Conservation (phyloP, 257 asterid genomes). For the Ilex asprella region DNA sequence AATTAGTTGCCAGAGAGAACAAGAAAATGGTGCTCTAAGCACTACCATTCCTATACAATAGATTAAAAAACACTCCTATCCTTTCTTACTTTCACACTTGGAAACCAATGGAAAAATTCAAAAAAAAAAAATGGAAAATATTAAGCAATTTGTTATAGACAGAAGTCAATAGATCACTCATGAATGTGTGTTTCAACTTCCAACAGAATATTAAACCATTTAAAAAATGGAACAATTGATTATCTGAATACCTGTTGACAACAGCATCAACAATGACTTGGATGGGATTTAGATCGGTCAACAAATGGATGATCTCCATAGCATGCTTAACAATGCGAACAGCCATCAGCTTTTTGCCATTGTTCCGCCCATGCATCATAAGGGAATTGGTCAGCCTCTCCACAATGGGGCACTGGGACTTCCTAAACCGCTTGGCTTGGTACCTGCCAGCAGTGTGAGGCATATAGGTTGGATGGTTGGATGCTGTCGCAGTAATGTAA, state of each 20-base stretch:
- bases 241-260: conserved; percentile 33
- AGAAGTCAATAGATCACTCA: too few relatives aligned
- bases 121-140: too few relatives aligned
- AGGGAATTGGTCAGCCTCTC: conserved; percentile 28
- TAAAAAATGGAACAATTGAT: too few relatives aligned
- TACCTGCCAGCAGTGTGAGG: conserved; percentile 3
- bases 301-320: conserved; percentile 57
- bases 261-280: conserved; percentile 55
- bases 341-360: conserved; percentile 53
- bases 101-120: too few relatives aligned
- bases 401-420: conserved; percentile 3
- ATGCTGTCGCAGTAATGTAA: background rate
- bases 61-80: too few relatives aligned
- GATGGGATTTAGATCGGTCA: conserved; percentile 47
- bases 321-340: conserved; percentile 50
- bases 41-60: too few relatives aligned
- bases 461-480: conserved; percentile 4
- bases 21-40: background rate
- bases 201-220: background rate
- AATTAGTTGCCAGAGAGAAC: background rate
- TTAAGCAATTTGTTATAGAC: too few relatives aligned
- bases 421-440: conserved; percentile 4
- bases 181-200: too few relatives aligned
- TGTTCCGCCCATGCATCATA: conserved; percentile 55
- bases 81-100: too few relatives aligned